These are phyloP conservation scores for Ceratocystis smalleyi DNA, from an alignment of 2,329 filamentous ascomycete species.

Conservation along the genomic window DNA sequence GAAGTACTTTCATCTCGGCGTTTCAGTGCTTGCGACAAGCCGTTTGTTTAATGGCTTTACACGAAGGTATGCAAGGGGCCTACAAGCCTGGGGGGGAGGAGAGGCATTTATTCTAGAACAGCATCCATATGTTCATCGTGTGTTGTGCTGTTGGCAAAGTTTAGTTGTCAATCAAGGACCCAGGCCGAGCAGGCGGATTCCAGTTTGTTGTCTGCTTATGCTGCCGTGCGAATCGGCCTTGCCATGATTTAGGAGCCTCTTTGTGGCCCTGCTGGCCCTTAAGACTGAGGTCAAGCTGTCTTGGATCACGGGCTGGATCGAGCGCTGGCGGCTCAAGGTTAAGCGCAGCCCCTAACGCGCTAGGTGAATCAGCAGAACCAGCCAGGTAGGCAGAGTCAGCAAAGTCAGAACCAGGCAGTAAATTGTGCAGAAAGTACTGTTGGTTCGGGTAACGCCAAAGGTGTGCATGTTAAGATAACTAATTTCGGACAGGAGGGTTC, in stretches of 20 bases:
- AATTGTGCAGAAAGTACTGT: too few species aligned
- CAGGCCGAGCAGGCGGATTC: too few species aligned
- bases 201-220: too few species aligned
- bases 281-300: not conserved
- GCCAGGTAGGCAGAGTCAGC: too few species aligned
- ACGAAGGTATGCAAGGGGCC: not conserved
- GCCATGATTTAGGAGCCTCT: not conserved
- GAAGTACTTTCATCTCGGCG: not conserved
- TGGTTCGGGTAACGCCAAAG: too few species aligned
- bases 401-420: too few species aligned
- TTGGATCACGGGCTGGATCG: not conserved
- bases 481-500: too few species aligned
- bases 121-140: not conserved
- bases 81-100: not conserved
- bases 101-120: not conserved
- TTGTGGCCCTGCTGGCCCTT: not conserved
- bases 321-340: not conserved
- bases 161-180: too few species aligned
- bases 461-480: too few species aligned
- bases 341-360: not conserved
- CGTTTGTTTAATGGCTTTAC: not conserved
- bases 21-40: not conserved
- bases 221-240: not conserved
- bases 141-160: not conserved
- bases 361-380: not conserved